Evolutionary conservation across 1,139 yeast species (phyloP), one percentile per base, ranked within the genome.

Genomic region (Pichia sp.): DNA sequence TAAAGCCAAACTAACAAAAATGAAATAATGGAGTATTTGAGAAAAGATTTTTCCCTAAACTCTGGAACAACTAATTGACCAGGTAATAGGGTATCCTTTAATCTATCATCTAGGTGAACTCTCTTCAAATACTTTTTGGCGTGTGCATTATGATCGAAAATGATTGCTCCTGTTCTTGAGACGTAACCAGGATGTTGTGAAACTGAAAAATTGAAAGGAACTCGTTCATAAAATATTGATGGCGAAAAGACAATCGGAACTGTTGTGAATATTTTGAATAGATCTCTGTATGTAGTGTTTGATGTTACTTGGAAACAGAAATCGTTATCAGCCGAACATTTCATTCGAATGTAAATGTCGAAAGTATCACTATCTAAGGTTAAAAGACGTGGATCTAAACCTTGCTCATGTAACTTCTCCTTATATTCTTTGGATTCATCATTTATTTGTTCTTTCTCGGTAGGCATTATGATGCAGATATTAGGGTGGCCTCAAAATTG

Each of bases 31-130:
- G 69, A 50, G 46, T 71, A 63, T 49, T 71, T 70, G 20, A 74
- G 69, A 40, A 69, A 65, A 35, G 65, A 60, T 56, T 81, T 74
- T 50, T 65, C 69, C 46, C 73, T 71, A 95, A 96, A 91, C 28
- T 71, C 63, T 7, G 98, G 98, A 15, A 86, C 60, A 48, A 89
- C 66, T 61, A 91, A 72, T 67, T 89, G 96, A 36, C 96, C 96
- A 18, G 95, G 96, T 85, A 94, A 81, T 42, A 77, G 71, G 39
- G 74, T 74, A 34, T 80, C 78, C 42, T 74, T 63, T 43, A 84
- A 62, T 36, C 66, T 64, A 49, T 70, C 77, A 38, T 66, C 60
- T 3, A 42, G 32, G 37, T 68, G 66, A 32, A 82, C 69, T 4
- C 55, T 52, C 43, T 65, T 67, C 36, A 71, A 57, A 55, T 69